Percentiles rank a stretch among this genome's conserved stretches.
phyloP scores from a whole-genome alignment of 2,329 filamentous ascomycete genomes.

The Epichloe glyceriae region DNA sequence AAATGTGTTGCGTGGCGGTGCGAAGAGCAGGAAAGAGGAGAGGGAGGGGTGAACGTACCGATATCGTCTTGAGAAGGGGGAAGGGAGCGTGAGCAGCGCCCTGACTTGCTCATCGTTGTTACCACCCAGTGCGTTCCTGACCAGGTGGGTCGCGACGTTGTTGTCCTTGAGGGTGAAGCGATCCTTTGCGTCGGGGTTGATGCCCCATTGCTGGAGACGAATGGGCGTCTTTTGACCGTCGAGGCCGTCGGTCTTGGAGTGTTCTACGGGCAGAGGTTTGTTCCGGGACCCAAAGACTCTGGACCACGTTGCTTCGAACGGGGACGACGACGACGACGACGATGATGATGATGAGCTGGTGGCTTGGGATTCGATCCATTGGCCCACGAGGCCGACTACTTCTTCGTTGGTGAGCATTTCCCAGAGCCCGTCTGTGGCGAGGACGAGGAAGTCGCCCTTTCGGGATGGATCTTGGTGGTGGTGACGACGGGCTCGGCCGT shows the following conservation, averaged over 20 bases:
- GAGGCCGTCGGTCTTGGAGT: conserved; percentile 30
- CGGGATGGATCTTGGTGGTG: conserved; percentile 79
- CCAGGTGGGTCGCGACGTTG: conserved; percentile 90
- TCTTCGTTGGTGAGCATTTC: conserved; percentile 99
- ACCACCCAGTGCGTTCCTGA: conserved; percentile 87
- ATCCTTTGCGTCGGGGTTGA: conserved; percentile 57
- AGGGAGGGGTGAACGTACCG: conserved; percentile 39
- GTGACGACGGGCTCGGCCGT: conserved; percentile 93
- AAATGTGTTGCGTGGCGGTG: not conserved
- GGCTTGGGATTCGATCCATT: conserved; percentile 81
- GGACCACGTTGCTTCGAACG: conserved; percentile 58
- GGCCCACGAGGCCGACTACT: conserved; percentile 87
- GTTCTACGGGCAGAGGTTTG: conserved; percentile 63
- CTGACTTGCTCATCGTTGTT: conserved; percentile 90
- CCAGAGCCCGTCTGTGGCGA: conserved; percentile 95
- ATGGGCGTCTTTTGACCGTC: conserved; percentile 79
- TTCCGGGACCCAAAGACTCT: conserved; percentile 41
- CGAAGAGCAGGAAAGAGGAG: not conserved
- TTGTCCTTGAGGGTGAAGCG: conserved; percentile 92
- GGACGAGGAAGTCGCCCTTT: conserved; percentile 86
- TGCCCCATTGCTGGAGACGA: conserved; percentile 81
- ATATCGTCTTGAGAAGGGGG: conserved; percentile 83
- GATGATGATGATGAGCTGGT: not conserved
- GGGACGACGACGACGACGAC: conserved; percentile 33
- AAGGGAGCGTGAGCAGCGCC: conserved; percentile 78